Evolutionary conservation across 169 alveolate genomes (phyloP), one percentile per base, ranked within the genome.

Genomic region (Plasmodium vinckei): DNA sequence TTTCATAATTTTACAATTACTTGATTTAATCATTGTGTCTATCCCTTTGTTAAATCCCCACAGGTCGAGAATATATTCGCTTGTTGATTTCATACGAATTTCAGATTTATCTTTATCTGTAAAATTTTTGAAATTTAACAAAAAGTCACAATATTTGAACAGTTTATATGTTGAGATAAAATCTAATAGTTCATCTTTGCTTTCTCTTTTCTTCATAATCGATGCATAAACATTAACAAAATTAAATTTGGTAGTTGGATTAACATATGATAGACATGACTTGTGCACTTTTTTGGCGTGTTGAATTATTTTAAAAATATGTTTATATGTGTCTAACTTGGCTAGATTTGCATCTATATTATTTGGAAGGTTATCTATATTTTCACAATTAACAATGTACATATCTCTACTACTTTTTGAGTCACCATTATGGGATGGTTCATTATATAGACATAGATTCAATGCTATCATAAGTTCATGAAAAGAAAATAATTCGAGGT

Each of bases 91-190:
- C 15, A 57, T 56, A n/a, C 12, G 17, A n/a, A 61, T 15, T n/a
- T 33, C 54, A 0, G 19, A 23, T n/a, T 21, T 46, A n/a, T 13
- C 9, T 4, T 21, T 56, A 33, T 33, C 7, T 5, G 47, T 6
- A 46, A 69, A 65, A 42, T 23, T 65, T 79, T 57, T 79, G 53
- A 44, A 70, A 12, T 64, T 79, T 4, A 79, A 42, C 46, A 49
- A 70, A 47, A 79, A 79, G 9, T 19, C 5, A 25, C 63, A 53
- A 17, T 79, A 44, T 54, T 79, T 79, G 60, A 79, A 79, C 39
- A 79, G 10, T 39, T 46, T 56, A 47, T 79, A 51, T 33, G 17
- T 25, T 13, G 25, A 33, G 25, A 79, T 46, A 39, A 79, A 79
- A 5, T 79, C 7, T 15, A 79, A 15, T 17, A 57, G 12, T 4